phyloP scores from a whole-genome alignment of 2,329 filamentous ascomycete genomes.

The Fusarium protoensiforme region DNA sequence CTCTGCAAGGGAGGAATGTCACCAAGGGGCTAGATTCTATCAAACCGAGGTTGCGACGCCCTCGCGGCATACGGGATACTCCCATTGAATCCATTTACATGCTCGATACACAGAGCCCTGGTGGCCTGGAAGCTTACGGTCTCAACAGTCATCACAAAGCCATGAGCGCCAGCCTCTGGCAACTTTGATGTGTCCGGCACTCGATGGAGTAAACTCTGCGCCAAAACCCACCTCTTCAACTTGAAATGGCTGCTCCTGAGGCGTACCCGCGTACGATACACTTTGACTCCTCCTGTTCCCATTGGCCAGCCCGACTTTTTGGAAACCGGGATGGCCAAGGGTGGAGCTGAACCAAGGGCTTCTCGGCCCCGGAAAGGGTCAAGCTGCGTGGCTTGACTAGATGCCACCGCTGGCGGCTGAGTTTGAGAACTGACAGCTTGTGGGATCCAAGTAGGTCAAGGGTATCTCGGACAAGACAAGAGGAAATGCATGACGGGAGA shows the following conservation, averaged over 20 bases:
- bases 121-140: neutral
- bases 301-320: constrained; percentile 19
- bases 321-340: constrained; percentile 1
- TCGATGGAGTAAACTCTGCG: constrained; percentile 6
- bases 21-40: constrained; percentile 14
- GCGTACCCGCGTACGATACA: neutral
- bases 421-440: neutral
- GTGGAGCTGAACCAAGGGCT: constrained; percentile 12
- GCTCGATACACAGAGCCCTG: neutral
- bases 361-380: constrained; percentile 14
- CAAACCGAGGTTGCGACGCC: neutral
- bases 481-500: neutral
- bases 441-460: neutral
- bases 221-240: neutral
- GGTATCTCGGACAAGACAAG: neutral
- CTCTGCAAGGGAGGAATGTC: constrained; percentile 12
- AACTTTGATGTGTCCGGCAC: neutral
- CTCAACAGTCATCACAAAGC: neutral
- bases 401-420: neutral
- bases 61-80: neutral
- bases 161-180: neutral
- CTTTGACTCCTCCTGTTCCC: neutral
- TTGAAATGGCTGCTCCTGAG: neutral
- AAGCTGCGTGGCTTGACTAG: constrained; percentile 11
- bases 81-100: neutral